Evolutionary conservation across 441 rosid genomes (phyloP).

Genomic region (Hura crepitans): DNA sequence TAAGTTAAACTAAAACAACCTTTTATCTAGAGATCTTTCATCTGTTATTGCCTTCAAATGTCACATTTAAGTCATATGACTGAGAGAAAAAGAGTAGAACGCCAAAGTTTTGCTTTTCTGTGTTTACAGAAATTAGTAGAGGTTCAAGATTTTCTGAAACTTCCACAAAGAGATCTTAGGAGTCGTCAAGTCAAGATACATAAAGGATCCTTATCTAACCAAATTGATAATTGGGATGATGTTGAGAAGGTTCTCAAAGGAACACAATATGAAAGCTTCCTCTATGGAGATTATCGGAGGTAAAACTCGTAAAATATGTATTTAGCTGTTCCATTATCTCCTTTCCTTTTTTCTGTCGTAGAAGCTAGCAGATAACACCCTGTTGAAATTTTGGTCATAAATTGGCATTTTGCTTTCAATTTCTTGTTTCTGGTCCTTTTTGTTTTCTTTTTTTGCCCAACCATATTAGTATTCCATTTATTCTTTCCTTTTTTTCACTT

Average conservation of each 20-base stretch:
- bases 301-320: slow-evolving; percentile 37
- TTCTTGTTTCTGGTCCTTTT: neutral
- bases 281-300: slow-evolving; percentile 49
- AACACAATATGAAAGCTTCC: slow-evolving; percentile 55
- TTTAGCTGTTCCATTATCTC: slow-evolving; percentile 22
- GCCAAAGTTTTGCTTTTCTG: neutral
- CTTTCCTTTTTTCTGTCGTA: slow-evolving; percentile 11
- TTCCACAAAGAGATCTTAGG: slow-evolving; percentile 52
- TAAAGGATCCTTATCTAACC: slow-evolving; percentile 60
- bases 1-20: slow-evolving; percentile 32
- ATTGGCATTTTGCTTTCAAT: slow-evolving; percentile 19
- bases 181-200: slow-evolving; percentile 96
- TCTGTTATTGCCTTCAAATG: neutral
- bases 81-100: neutral
- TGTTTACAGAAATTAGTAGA: slow-evolving; percentile 62
- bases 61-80: neutral
- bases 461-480: slow-evolving; percentile 37
- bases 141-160: slow-evolving; percentile 75
- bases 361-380: slow-evolving; percentile 29
- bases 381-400: slow-evolving; percentile 41
- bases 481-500: slow-evolving; percentile 29
- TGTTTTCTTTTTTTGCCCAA: neutral
- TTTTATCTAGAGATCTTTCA: neutral
- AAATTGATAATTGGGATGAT: slow-evolving; percentile 69
- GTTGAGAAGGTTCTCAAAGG: slow-evolving; percentile 58